Evolutionary conservation across 345 rosid genomes (phyloP).

Genomic region (Populus ilicifolia): DNA sequence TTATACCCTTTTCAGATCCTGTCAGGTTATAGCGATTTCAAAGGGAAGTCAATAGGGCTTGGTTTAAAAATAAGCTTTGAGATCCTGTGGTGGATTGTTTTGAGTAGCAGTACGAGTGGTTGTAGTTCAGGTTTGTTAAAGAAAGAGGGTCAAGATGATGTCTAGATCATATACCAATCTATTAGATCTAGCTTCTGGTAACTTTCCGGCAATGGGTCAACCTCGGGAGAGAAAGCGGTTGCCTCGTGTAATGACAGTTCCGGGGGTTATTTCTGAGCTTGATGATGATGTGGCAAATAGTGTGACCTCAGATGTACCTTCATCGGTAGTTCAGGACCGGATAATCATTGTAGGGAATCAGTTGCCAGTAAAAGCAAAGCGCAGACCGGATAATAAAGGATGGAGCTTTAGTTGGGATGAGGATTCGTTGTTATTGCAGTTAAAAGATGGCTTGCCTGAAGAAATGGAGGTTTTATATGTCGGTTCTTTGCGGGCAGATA

Average conservation of each 20-base stretch:
- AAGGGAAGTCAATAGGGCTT: constrained; percentile 10
- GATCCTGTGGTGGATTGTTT: constrained; percentile 29
- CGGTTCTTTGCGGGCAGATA: constrained; percentile 56
- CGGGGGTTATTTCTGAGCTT: constrained; percentile 71
- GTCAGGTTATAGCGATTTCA: constrained; percentile 13
- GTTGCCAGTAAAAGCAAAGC: constrained; percentile 71
- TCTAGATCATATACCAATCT: constrained; percentile 69
- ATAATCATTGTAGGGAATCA: constrained; percentile 69
- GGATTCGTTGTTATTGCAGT: constrained; percentile 54
- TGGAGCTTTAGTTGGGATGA: constrained; percentile 84
- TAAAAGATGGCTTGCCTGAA: constrained; percentile 73
- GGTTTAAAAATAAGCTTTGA: constrained; percentile 18
- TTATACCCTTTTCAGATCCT: constrained; percentile 44
- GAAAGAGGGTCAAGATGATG: constrained; percentile 43
- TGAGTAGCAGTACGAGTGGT: background rate
- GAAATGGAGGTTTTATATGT: constrained; percentile 76
- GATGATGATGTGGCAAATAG: constrained; percentile 75
- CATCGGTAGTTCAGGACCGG: constrained; percentile 57
- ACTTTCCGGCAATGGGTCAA: constrained; percentile 52
- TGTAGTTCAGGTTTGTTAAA: constrained; percentile 17
- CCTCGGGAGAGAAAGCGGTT: constrained; percentile 58
- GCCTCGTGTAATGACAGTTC: constrained; percentile 71
- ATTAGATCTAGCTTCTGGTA: constrained; percentile 79
- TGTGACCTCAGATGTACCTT: constrained; percentile 58
- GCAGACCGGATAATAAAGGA: constrained; percentile 67